phyloP scores from a whole-genome alignment of 148 eudicot species.

The Rhododendron mucronatum region DNA sequence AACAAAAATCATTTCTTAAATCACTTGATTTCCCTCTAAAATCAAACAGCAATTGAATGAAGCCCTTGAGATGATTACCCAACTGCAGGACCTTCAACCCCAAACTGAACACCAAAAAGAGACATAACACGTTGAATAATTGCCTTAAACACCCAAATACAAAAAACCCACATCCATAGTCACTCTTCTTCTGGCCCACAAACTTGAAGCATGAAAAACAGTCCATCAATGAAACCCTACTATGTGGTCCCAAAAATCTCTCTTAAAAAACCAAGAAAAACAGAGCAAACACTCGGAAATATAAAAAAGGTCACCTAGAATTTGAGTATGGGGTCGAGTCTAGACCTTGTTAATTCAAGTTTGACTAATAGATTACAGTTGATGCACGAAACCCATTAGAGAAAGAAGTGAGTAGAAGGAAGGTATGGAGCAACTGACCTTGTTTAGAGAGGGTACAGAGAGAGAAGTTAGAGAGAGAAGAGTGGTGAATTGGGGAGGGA shows the following conservation, averaged over 20 bases:
- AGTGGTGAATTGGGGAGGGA: not conserved
- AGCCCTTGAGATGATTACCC: conserved; percentile 24
- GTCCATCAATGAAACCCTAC: conserved; percentile 46
- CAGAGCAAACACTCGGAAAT: conserved; percentile 28
- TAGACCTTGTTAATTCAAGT: not conserved
- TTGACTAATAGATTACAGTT: not conserved
- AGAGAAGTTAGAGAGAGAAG: not conserved
- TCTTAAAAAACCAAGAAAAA: conserved; percentile 28
- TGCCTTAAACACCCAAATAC: conserved; percentile 40
- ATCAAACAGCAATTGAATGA: conserved; percentile 8
- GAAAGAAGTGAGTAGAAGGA: not conserved
- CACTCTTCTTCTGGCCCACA: conserved; percentile 21
- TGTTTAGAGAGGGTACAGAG: not conserved
- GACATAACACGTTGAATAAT: conserved; percentile 23
- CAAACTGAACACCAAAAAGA: conserved; percentile 35
- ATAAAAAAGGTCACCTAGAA: not conserved
- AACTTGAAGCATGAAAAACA: conserved; percentile 44
- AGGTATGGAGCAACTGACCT: conserved; percentile 2
- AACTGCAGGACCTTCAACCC: conserved; percentile 37
- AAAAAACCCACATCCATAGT: conserved; percentile 56
- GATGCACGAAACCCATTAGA: not conserved
- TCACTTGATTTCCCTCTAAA: conserved; percentile 33
- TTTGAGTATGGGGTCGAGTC: not conserved
- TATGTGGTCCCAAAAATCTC: conserved; percentile 22
- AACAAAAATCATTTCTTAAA: conserved; percentile 23